phyloP scores from a whole-genome alignment of 352 stramenopile genomes.

The Pythium utonaiense region DNA sequence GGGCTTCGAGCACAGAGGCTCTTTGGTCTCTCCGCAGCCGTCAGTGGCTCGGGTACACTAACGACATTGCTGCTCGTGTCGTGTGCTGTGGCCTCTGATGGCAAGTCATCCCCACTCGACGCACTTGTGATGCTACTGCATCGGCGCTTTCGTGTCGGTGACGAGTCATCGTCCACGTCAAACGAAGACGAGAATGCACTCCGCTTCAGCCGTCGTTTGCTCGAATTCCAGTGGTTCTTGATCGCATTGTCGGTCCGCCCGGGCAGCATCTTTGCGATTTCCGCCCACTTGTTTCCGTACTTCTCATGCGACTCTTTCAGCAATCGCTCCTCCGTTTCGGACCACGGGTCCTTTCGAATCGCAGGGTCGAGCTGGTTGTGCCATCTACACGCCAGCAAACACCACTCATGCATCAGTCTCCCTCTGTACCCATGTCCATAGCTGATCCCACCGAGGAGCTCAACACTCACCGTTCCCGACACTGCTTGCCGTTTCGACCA shows the following conservation, averaged over 20 bases:
- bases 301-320: conserved; percentile 71
- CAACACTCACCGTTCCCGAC: conserved; percentile 85
- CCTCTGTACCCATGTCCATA: conserved; percentile 1
- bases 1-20: neutral
- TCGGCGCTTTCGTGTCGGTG: conserved; percentile 11
- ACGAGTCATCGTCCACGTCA: neutral
- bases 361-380: conserved; percentile 94
- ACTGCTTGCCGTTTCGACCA: conserved; percentile 93
- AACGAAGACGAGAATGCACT: conserved; percentile 17
- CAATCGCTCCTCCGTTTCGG: conserved; percentile 80
- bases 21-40: neutral
- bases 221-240: conserved; percentile 93
- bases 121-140: conserved; percentile 18
- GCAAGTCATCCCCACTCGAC: conserved; percentile 19
- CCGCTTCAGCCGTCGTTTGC: conserved; percentile 70
- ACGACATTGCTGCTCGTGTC: neutral
- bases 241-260: conserved; percentile 89
- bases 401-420: neutral
- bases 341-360: conserved; percentile 93
- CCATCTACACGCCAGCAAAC: conserved; percentile 56
- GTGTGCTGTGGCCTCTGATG: neutral
- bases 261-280: conserved; percentile 87
- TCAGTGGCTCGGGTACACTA: neutral
- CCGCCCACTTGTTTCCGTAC: conserved; percentile 89
- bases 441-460: too few relatives aligned